Conservation (phyloP, 805 yeast species). For the Candida broadrunensis region DNA sequence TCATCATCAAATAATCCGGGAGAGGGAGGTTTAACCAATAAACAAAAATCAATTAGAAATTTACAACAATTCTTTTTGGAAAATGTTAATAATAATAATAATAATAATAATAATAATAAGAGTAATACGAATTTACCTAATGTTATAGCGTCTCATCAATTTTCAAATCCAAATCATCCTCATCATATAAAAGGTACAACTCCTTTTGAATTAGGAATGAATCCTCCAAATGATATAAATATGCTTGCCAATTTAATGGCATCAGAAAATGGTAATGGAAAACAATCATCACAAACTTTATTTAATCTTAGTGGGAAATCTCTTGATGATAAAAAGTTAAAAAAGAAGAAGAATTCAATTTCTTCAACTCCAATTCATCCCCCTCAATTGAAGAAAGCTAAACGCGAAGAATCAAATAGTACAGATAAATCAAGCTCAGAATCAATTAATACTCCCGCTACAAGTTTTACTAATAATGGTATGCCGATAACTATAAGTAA, state of each 20-base stretch:
- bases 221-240: slow-evolving; percentile 17
- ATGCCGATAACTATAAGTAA: slow-evolving; percentile 8
- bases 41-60: slow-evolving; percentile 10
- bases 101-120: neutral
- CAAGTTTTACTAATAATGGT: slow-evolving; percentile 5
- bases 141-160: slow-evolving; percentile 21
- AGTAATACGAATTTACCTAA: neutral
- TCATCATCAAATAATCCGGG: no score
- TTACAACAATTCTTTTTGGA: slow-evolving; percentile 15
- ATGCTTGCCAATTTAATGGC: slow-evolving; percentile 2
- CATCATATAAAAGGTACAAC: slow-evolving; percentile 40
- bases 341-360: slow-evolving; percentile 1
- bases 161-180: slow-evolving; percentile 35
- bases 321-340: neutral
- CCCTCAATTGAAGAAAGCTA: slow-evolving; percentile 1
- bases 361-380: neutral
- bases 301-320: neutral
- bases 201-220: slow-evolving; percentile 30
- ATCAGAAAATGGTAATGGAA: neutral
- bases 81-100: slow-evolving; percentile 3
- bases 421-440: neutral
- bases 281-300: neutral
- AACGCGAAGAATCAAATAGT: slow-evolving; percentile 3
- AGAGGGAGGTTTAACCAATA: slow-evolving; percentile 4
- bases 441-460: neutral